A percentile compares a stretch with the other conserved stretches of the same genome.
These are phyloP conservation scores for Punica granatum DNA, from an alignment of 345 rosid genomes.

Conservation along the genomic window DNA sequence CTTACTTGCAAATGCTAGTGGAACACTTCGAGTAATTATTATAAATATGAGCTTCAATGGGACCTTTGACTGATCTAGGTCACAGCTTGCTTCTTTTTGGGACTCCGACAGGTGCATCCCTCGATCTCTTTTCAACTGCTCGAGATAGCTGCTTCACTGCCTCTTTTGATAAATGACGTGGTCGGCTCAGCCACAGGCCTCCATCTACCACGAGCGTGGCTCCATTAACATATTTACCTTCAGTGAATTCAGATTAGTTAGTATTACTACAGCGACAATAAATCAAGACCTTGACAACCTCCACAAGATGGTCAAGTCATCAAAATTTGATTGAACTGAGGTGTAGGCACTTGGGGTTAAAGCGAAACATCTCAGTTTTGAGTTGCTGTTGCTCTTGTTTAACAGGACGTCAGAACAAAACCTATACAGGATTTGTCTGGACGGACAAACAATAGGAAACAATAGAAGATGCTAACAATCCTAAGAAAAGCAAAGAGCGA, in stretches of 20 bases:
- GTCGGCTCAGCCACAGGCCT: slow-evolving; percentile 45
- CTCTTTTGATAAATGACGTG: slow-evolving; percentile 36
- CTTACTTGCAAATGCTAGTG: neutral
- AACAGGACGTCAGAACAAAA: too few relatives aligned
- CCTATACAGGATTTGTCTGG: too few relatives aligned
- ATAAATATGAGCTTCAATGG: neutral
- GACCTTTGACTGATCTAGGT: neutral
- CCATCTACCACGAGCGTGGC: slow-evolving; percentile 42
- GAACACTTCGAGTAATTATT: neutral
- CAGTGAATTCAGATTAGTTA: neutral
- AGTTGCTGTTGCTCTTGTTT: too few relatives aligned
- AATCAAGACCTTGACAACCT: too few relatives aligned
- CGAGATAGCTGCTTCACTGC: slow-evolving; percentile 39
- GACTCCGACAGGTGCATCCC: slow-evolving; percentile 29
- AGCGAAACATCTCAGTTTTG: too few relatives aligned
- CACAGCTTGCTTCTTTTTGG: slow-evolving; percentile 28
- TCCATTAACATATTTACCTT: slow-evolving; percentile 47
- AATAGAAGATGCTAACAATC: too few relatives aligned
- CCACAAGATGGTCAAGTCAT: neutral
- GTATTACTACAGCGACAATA: too few relatives aligned
- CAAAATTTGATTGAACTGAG: neutral
- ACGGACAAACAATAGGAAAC: too few relatives aligned
- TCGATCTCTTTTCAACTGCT: slow-evolving; percentile 35
- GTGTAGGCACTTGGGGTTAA: too few relatives aligned
- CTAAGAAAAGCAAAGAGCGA: too few relatives aligned